Evolutionary conservation across 2,329 filamentous ascomycete genomes (phyloP), one percentile per base, ranked within the genome.

Genomic region (Zasmidium citrigriseum): DNA sequence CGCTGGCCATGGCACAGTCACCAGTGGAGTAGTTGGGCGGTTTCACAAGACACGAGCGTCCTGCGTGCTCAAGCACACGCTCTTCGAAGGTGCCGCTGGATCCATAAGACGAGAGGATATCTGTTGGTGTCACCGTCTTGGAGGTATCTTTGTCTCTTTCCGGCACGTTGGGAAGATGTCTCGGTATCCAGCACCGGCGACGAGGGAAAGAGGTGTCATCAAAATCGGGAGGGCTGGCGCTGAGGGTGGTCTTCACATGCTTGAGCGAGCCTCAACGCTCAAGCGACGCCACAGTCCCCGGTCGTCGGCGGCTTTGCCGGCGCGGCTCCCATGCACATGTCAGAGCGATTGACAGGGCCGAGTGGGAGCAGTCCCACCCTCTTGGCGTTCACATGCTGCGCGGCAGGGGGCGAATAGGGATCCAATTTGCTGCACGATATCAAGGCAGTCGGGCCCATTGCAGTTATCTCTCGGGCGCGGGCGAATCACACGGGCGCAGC

Each of bases 51-150:
- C 38, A 50, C 45, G 41, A 52, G 34, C 41, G 29, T 55, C 50
- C 54, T 51, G 20, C 7, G 34, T 4, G 44, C 48, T 25, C 46
- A 51, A 48, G 54, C 55, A 61, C 46, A 56, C 51, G 54, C 53
- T 49, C 45, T 11, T 3, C 27, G 14, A 4, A 16, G 9, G 50
- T 52, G 14, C 2, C 41, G 18, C 22, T 45, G 45, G 29, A 27
- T 25, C n/a, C 45, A 24, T 49, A 18, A 22, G 47, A 27, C 34
- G 11, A 51, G 10, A 27, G 4, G 21, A n/a, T n/a, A n/a, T n/a
- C n/a, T n/a, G n/a, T n/a, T 46, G 21, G 46, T n/a, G 46, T 24
- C 12, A 50, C 54, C 29, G 24, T n/a, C 24, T 12, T n/a, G 18
- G n/a, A 41, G 21, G 25, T 23, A 16, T 21, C 24, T 23, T 4